A percentile compares a stretch with the other conserved stretches of the same genome.
phyloP scores from a whole-genome alignment of 441 rosid species.

The Gossypium lobatum region DNA sequence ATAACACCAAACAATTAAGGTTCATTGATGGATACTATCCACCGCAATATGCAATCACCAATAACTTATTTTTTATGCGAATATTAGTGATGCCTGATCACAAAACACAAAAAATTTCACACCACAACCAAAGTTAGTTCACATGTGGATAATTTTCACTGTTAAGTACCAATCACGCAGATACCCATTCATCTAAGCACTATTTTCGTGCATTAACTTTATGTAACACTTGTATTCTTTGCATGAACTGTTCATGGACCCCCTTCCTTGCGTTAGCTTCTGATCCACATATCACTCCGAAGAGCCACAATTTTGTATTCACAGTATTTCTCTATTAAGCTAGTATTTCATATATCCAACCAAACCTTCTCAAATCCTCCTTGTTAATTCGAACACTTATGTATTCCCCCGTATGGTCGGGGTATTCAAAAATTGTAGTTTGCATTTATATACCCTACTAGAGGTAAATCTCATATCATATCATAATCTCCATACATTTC shows the following conservation, averaged over 20 bases:
- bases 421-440: background rate
- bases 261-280: too few species aligned
- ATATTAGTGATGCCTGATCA: background rate
- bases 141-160: background rate
- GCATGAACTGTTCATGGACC: background rate
- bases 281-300: background rate
- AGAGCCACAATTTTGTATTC: background rate
- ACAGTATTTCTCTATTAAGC: background rate
- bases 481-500: background rate
- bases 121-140: background rate
- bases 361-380: background rate
- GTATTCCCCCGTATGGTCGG: background rate
- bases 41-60: background rate
- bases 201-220: background rate
- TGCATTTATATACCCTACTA: background rate
- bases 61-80: background rate
- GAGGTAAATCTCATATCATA: background rate
- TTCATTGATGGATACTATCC: too few species aligned
- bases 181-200: background rate
- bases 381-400: background rate
- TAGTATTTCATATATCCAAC: too few species aligned
- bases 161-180: background rate
- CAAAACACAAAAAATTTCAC: background rate
- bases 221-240: background rate
- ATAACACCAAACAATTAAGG: too few species aligned